A percentile compares a stretch with the other conserved stretches of the same genome.
These are phyloP conservation scores for bread wheat (Triticum aestivum) DNA, from an alignment of 176 grass and related monocot species.

Conservation along the genomic window IWGSC_CS_RefSeq_v2.1 NC_057812.1:483612082-483612581, in stretches of 20 bases:
- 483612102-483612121: too few relatives aligned
- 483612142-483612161: neutral
- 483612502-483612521: neutral
- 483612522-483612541: neutral
- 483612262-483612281: slow-evolving; percentile 29
- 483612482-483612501: neutral
- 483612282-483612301: neutral
- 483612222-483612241: neutral
- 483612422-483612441: neutral
- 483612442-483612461: neutral
- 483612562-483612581: neutral
- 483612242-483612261: neutral
- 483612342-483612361: slow-evolving; percentile 1
- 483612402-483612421: neutral
- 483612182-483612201: neutral
- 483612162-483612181: neutral
- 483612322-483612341: slow-evolving; percentile 49
- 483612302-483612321: neutral
- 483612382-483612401: slow-evolving; percentile 24
- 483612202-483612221: slow-evolving; percentile 9
- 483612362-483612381: neutral
- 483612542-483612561: neutral
- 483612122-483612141: too few relatives aligned
- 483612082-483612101: slow-evolving; percentile 35
- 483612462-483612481: neutral